phyloP scores from a whole-genome alignment of 2,329 filamentous ascomycete genomes.

The Cladophialophora chaetospira region DNA sequence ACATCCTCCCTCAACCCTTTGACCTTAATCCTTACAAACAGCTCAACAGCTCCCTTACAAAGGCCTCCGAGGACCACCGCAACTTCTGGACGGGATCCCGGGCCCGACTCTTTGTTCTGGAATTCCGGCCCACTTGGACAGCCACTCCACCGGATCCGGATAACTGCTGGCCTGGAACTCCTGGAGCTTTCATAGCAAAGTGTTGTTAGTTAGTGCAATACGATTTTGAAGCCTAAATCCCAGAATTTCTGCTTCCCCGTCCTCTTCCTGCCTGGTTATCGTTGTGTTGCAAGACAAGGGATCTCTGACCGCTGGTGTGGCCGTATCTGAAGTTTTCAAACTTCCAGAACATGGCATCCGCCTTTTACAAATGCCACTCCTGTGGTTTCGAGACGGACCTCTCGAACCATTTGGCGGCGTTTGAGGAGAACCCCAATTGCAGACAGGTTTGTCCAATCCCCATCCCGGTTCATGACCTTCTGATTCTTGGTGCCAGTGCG shows the following conservation, averaged over 20 bases:
- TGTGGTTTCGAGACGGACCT: constrained; percentile 44
- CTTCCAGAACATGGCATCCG: constrained; percentile 39
- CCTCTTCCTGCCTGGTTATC: constrained; percentile 26
- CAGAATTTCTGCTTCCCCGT: constrained; percentile 30
- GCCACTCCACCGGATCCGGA: constrained; percentile 23
- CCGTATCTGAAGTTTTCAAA: constrained; percentile 17
- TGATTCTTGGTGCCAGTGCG: constrained; percentile 40
- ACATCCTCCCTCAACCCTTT: constrained; percentile 14
- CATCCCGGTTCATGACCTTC: constrained; percentile 29
- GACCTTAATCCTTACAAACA: constrained; percentile 21
- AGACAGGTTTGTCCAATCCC: constrained; percentile 41
- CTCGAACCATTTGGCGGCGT: constrained; percentile 39
- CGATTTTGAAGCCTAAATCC: constrained; percentile 34
- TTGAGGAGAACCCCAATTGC: constrained; percentile 44
- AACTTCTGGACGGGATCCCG: constrained; percentile 19
- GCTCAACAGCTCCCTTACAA: constrained; percentile 9
- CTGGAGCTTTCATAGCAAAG: constrained; percentile 33
- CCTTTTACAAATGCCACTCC: constrained; percentile 43
- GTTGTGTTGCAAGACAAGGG: constrained; percentile 25
- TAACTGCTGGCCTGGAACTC: constrained; percentile 11
- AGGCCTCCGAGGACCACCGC: constrained; percentile 3
- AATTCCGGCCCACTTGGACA: constrained; percentile 2
- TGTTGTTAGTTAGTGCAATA: constrained; percentile 34
- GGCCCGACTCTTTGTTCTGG: constrained; percentile 20
- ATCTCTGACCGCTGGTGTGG: constrained; percentile 26